phyloP scores from a whole-genome alignment of 371 early-diverging fungal species.

The Apophysomyces variabilis region DNA sequence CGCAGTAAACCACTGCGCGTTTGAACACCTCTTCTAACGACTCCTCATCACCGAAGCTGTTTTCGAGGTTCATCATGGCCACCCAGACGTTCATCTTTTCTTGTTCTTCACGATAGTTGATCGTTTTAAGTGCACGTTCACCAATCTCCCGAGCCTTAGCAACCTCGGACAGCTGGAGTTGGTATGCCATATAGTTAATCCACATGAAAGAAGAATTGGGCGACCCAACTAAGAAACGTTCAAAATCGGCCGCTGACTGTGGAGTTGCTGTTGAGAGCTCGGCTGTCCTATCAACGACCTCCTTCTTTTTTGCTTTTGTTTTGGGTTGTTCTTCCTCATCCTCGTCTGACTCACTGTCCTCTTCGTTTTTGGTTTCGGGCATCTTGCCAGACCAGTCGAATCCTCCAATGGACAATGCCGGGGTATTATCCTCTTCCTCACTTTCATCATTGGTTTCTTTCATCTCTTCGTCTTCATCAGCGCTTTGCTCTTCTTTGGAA shows the following conservation, averaged over 20 bases:
- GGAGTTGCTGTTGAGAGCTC: constrained; percentile 62
- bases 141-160: constrained; percentile 91
- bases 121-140: constrained; percentile 92
- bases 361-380: constrained; percentile 23
- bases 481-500: constrained; percentile 45
- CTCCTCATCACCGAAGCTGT: constrained; percentile 86
- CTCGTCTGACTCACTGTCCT: constrained; percentile 38
- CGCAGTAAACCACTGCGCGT: constrained; percentile 80
- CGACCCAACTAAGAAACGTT: constrained; percentile 88
- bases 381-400: constrained; percentile 71
- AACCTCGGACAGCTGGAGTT: constrained; percentile 87
- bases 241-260: constrained; percentile 76
- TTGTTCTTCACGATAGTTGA: constrained; percentile 89
- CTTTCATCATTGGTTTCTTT: constrained; percentile 33
- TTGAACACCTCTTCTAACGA: constrained; percentile 81
- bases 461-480: constrained; percentile 51
- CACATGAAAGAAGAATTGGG: constrained; percentile 96
- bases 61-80: constrained; percentile 93
- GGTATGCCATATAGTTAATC: constrained; percentile 98
- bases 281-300: constrained; percentile 59
- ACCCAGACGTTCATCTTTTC: constrained; percentile 97
- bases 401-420: constrained; percentile 45
- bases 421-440: constrained; percentile 51
- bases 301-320: constrained; percentile 53
- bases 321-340: constrained; percentile 45